Base-by-base conservation (phyloP, 2,329 filamentous ascomycete species). In the Orbilia ellipsospora region DNA sequence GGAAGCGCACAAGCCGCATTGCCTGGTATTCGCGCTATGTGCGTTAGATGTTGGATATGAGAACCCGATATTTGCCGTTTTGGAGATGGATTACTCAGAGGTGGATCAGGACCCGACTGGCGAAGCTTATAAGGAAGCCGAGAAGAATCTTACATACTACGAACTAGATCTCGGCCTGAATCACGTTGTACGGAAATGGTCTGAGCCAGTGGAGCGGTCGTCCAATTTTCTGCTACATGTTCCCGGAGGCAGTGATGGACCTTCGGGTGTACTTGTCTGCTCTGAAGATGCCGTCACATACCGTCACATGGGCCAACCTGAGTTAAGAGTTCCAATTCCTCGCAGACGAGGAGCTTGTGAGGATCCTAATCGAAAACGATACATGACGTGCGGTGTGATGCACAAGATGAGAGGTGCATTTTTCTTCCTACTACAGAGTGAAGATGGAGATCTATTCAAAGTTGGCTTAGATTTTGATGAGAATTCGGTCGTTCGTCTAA, bases 391-490 rank as follows among this genome's bases (percentile, higher is more conserved):
- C 1, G 95, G 95, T 59, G 93, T 97, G n/a, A 94, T 98, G 89
- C 95, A 99, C 84, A 96, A 96, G 82, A 90, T 97, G 81, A 94
- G 95, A 80, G 93, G 93, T 28, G 93, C 94, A 1, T 99, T 99
- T 84, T 99, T 99, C 85, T 97, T 98, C 82, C 87, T 99, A 1
- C 84, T 99, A 0, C 95, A 99, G 82, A 93, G 92, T 0, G 95
- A 99, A 70, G 96, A 99, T 81, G 95, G 95, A n/a, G 96, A 99
- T 82, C 85, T 99, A 5, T 98, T 99, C 87, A 98, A 98, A 82
- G 88, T 98, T 59, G 97, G 91, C 0, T 89, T 99, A 74, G 93
- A 97, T 78, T 94, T 97, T 89, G 90, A 94, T 79, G 92, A 96
- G 79, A 88, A 90, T 0, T 88, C 91, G 55, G 94, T 98, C 1